These are phyloP conservation scores for Acorus calamus DNA, from an alignment of 106 monocot genomes.

Conservation along the genomic window DNA sequence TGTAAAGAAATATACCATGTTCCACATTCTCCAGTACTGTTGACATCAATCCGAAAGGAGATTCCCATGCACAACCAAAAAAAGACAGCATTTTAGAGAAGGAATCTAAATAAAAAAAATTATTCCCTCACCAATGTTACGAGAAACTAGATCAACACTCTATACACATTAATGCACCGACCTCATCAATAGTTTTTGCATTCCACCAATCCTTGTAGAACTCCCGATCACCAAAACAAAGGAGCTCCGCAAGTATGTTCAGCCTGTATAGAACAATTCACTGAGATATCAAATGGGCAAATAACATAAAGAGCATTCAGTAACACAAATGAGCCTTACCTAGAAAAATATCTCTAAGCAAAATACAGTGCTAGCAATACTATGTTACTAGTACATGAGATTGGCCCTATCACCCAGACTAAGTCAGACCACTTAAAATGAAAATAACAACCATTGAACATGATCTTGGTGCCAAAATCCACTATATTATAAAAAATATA, in stretches of 20 bases:
- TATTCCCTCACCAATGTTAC: neutral
- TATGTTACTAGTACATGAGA: too few species aligned
- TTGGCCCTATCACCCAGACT: too few species aligned
- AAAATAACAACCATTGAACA: too few species aligned
- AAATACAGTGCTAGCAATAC: neutral
- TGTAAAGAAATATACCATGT: slow-evolving; percentile 54
- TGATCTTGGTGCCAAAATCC: too few species aligned
- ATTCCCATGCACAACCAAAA: too few species aligned
- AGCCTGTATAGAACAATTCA: slow-evolving; percentile 39
- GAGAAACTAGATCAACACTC: neutral
- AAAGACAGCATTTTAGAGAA: too few species aligned
- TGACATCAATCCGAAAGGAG: neutral
- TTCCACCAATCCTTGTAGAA: slow-evolving; percentile 99
- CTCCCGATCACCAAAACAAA: slow-evolving; percentile 94
- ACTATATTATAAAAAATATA: too few species aligned
- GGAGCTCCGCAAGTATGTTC: slow-evolving; percentile 92
- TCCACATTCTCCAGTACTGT: slow-evolving; percentile 99
- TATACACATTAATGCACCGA: slow-evolving; percentile 4
- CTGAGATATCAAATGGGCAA: too few species aligned
- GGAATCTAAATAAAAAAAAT: neutral
- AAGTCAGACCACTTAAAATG: too few species aligned
- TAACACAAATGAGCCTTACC: neutral
- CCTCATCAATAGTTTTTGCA: slow-evolving; percentile 97
- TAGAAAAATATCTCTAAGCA: neutral
- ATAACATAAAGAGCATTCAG: neutral